Conservation (phyloP, 306 rosid genomes). For the Pyrus betulifolia region DNA sequence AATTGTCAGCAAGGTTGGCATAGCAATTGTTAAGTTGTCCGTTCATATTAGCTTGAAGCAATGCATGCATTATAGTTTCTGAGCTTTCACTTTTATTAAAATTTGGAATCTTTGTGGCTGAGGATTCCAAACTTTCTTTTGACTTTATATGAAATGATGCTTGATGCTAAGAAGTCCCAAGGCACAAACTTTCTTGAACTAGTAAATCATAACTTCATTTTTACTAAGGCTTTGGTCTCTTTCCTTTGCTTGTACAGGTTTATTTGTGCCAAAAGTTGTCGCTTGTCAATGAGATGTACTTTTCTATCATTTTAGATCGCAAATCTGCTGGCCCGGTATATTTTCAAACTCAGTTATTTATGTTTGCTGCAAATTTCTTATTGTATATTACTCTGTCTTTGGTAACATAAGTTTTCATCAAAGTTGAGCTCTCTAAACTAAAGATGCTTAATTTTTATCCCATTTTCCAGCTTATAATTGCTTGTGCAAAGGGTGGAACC, state of each 20-base stretch:
- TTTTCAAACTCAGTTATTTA: conserved; percentile 19
- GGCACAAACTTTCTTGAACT: neutral
- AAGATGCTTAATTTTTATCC: conserved; percentile 1
- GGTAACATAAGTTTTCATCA: neutral
- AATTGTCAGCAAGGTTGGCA: conserved; percentile 80
- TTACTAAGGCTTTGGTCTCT: conserved; percentile 9
- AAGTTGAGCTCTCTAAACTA: neutral
- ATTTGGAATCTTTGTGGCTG: neutral
- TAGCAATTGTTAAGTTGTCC: neutral
- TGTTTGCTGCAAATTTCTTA: neutral
- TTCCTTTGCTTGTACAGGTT: conserved; percentile 46
- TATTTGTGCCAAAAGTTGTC: conserved; percentile 80
- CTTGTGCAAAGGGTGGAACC: conserved; percentile 96
- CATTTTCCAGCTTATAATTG: conserved; percentile 73
- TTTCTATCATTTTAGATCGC: conserved; percentile 93
- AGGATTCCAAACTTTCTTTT: neutral
- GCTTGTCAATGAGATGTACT: conserved; percentile 96
- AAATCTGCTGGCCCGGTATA: conserved; percentile 90
- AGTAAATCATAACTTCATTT: neutral
- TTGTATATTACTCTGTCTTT: conserved; percentile 4
- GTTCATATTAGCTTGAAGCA: neutral
- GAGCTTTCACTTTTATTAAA: neutral
- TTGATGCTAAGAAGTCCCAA: neutral
- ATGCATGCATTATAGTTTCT: neutral
- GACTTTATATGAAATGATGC: neutral